phyloP scores from a whole-genome alignment of 1,139 yeast species.

The Taiozyma sp. region DNA sequence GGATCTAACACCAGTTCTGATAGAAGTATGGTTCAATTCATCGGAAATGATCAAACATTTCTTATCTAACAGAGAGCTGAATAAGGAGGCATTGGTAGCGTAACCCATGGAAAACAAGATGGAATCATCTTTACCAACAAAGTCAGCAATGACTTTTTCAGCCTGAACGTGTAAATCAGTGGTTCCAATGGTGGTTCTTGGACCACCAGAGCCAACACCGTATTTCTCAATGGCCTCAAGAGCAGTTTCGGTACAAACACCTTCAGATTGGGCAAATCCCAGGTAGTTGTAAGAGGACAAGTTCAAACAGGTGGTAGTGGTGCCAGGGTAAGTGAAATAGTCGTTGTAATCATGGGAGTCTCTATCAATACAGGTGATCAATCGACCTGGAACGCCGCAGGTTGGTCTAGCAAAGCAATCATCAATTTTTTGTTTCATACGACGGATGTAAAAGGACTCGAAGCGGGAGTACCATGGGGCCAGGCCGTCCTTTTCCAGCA shows the following conservation, averaged over 20 bases:
- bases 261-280: conserved; percentile 95
- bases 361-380: conserved; percentile 76
- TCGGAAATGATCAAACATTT: conserved; percentile 91
- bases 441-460: conserved; percentile 89
- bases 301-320: conserved; percentile 73
- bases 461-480: conserved; percentile 96
- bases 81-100: conserved; percentile 92
- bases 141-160: conserved; percentile 75
- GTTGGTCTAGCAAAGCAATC: conserved; percentile 96
- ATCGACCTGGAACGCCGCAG: conserved; percentile 96
- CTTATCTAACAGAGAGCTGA: conserved; percentile 78
- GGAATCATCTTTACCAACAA: conserved; percentile 89
- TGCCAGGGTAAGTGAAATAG: conserved; percentile 66
- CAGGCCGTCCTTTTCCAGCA: conserved; percentile 79
- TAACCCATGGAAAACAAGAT: conserved; percentile 90
- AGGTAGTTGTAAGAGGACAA: conserved; percentile 89
- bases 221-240: conserved; percentile 55
- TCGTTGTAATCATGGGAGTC: conserved; percentile 55
- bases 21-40: conserved; percentile 92
- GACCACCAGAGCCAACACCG: conserved; percentile 78
- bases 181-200: conserved; percentile 73
- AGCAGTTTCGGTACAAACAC: conserved; percentile 83
- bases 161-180: conserved; percentile 70
- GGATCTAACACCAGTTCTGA: conserved; percentile 89
- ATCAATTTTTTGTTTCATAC: conserved; percentile 84